A percentile compares a stretch with the other conserved stretches of the same genome.
Conservation (phyloP, 495 filamentous ascomycete species). For the Aspergillus kassunensis region DNA sequence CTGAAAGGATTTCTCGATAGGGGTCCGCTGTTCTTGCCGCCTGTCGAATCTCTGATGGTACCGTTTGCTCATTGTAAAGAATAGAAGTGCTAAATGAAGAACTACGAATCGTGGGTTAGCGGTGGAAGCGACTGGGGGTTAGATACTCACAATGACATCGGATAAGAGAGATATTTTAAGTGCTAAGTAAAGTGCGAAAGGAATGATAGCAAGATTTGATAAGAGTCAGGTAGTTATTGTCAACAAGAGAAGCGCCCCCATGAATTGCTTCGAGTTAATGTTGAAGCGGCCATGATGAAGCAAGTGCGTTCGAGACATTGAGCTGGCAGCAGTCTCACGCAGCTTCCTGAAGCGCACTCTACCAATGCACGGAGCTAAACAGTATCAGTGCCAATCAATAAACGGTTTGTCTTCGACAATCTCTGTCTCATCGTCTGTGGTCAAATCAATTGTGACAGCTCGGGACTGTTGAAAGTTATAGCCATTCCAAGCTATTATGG, state of each 20-base stretch:
- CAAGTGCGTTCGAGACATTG: neutral
- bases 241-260: neutral
- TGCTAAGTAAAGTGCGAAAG: neutral
- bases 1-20: neutral
- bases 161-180: neutral
- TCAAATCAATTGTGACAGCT: too few species aligned
- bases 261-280: neutral
- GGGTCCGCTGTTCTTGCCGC: neutral
- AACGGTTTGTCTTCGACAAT: too few species aligned
- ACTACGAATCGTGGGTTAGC: neutral
- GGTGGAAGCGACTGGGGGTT: neutral
- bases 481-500: too few species aligned
- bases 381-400: too few species aligned
- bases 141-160: slow-evolving; percentile 4
- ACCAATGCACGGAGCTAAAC: too few species aligned
- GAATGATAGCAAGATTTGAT: neutral
- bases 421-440: too few species aligned
- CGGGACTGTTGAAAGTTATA: too few species aligned
- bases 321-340: neutral
- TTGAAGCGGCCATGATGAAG: neutral
- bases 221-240: neutral
- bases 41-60: neutral
- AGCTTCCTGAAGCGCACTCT: too few species aligned
- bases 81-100: slow-evolving; percentile 8
- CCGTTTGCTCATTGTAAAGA: neutral